phyloP scores from a whole-genome alignment of 2,329 filamentous ascomycete species.

The Hirsutella thompsonii region DNA sequence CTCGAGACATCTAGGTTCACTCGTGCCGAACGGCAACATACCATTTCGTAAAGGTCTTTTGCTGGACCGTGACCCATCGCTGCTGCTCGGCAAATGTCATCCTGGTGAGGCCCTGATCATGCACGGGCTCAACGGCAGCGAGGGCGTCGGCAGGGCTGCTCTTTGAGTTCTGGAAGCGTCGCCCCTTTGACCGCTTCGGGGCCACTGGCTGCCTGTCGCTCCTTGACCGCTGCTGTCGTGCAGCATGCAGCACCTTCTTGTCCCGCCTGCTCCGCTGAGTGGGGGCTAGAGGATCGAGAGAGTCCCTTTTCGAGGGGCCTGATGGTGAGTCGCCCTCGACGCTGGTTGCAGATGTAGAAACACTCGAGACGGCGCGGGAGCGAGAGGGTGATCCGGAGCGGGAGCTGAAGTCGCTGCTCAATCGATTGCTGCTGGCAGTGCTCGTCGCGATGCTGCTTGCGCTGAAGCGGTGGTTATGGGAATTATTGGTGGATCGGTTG shows the following conservation, averaged over 20 bases:
- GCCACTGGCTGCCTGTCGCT: constrained; percentile 16
- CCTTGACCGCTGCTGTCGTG: constrained; percentile 31
- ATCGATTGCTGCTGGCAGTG: neutral
- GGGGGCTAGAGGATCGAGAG: constrained; percentile 13
- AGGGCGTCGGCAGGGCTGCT: constrained; percentile 26
- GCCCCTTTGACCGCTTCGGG: constrained; percentile 5
- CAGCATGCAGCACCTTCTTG: constrained; percentile 37
- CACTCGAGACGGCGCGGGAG: constrained; percentile 6
- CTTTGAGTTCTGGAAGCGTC: constrained; percentile 20
- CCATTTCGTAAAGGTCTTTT: constrained; percentile 99
- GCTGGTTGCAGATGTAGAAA: constrained; percentile 10
- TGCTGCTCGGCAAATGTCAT: constrained; percentile 55
- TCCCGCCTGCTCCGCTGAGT: constrained; percentile 27
- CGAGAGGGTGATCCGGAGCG: neutral
- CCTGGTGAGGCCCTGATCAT: constrained; percentile 38
- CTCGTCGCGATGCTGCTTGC: neutral
- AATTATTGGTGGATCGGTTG: too few species aligned
- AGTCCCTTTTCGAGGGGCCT: neutral
- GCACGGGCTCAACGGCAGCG: constrained; percentile 31
- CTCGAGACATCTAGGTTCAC: neutral
- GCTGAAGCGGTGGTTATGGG: neutral
- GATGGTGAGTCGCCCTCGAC: constrained; percentile 6
- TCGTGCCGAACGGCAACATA: constrained; percentile 5
- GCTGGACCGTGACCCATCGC: constrained; percentile 69
- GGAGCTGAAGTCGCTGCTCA: neutral